Evolutionary conservation across 371 early-diverging fungal genomes (phyloP).

Genomic region (Lichtheimia ramosa): DNA sequence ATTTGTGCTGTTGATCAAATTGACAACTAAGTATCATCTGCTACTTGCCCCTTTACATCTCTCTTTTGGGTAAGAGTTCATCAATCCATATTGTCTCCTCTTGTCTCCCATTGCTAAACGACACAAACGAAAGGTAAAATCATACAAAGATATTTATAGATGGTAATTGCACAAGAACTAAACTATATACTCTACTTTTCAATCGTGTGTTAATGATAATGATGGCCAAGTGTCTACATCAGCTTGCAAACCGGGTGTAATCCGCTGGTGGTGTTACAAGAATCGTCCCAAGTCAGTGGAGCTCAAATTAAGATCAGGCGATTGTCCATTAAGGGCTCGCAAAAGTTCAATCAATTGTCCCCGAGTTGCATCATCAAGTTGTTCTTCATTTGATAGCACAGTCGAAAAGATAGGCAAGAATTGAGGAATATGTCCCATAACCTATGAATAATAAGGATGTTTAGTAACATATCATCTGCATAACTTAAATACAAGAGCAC

Average conservation of each 20-base stretch:
- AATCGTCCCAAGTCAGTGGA: slow-evolving; percentile 39
- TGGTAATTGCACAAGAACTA: neutral
- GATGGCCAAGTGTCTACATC: neutral
- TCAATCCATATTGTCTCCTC: neutral
- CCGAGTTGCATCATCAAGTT: slow-evolving; percentile 53
- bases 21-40: slow-evolving; percentile 5
- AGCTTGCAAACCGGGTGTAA: neutral
- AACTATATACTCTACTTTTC: slow-evolving; percentile 3
- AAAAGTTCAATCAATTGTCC: slow-evolving; percentile 59
- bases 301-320: slow-evolving; percentile 33
- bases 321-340: slow-evolving; percentile 48
- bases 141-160: neutral
- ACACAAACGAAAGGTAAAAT: neutral
- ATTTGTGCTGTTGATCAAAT: neutral
- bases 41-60: neutral
- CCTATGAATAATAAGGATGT: slow-evolving; percentile 4
- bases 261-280: slow-evolving; percentile 23
- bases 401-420: slow-evolving; percentile 47
- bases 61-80: slow-evolving; percentile 2
- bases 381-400: slow-evolving; percentile 52
- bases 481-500: neutral
- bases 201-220: neutral
- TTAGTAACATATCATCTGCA: neutral
- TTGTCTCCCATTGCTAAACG: neutral
- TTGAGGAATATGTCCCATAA: slow-evolving; percentile 38